Conservation (phyloP, 1,284 basidiomycete genomes). For the Sanghuangporus weigelae region DNA sequence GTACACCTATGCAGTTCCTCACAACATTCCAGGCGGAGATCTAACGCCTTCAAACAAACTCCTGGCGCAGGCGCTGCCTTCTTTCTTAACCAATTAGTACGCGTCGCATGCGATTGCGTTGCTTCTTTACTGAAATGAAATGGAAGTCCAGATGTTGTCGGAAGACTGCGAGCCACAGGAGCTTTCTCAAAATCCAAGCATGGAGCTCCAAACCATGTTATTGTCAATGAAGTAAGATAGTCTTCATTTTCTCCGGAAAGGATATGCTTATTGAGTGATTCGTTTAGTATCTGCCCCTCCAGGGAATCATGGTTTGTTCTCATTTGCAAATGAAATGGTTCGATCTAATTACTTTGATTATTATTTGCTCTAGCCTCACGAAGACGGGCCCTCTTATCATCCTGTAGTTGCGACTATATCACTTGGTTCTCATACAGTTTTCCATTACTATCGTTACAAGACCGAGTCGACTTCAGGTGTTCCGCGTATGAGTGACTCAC, state of each 20-base stretch:
- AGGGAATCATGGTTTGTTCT: slow-evolving; percentile 81
- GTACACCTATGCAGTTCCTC: neutral
- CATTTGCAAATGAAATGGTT: neutral
- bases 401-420: slow-evolving; percentile 89
- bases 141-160: slow-evolving; percentile 69
- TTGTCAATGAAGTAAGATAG: slow-evolving; percentile 68
- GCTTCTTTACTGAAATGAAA: slow-evolving; percentile 25
- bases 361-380: slow-evolving; percentile 63
- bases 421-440: slow-evolving; percentile 76
- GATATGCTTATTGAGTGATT: slow-evolving; percentile 11
- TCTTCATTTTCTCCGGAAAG: neutral
- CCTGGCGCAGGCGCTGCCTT: slow-evolving; percentile 58
- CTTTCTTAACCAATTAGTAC: slow-evolving; percentile 57
- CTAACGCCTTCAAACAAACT: slow-evolving; percentile 56
- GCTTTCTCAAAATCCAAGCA: slow-evolving; percentile 60
- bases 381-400: slow-evolving; percentile 87
- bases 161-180: slow-evolving; percentile 57
- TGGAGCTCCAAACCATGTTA: slow-evolving; percentile 76
- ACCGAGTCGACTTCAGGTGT: slow-evolving; percentile 4
- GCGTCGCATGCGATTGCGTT: slow-evolving; percentile 18
- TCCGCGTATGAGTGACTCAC: neutral
- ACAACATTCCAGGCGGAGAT: slow-evolving; percentile 51
- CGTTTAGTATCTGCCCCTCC: slow-evolving; percentile 74
- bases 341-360: slow-evolving; percentile 2
- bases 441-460: slow-evolving; percentile 79